phyloP scores from a whole-genome alignment of 371 early-diverging fungal species.

The Apophysomyces variabilis region DNA sequence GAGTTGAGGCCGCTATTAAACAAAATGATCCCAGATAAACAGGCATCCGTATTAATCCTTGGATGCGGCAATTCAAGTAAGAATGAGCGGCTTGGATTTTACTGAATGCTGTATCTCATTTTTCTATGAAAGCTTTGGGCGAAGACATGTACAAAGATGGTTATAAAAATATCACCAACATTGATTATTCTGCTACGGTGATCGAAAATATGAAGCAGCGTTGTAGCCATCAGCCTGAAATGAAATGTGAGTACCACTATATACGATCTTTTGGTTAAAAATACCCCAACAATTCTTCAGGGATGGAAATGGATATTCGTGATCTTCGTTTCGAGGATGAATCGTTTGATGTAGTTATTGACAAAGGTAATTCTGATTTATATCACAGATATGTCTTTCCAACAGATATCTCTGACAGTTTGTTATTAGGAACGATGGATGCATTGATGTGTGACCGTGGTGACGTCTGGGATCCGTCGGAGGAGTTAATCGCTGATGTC shows the following conservation, averaged over 20 bases:
- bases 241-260: slow-evolving; percentile 55
- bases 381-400: no score
- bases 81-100: slow-evolving; percentile 1
- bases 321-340: slow-evolving; percentile 60
- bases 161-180: slow-evolving; percentile 76
- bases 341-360: slow-evolving; percentile 78
- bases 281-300: slow-evolving; percentile 21
- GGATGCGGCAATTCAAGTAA: slow-evolving; percentile 82
- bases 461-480: slow-evolving; percentile 88
- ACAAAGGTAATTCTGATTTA: slow-evolving; percentile 67
- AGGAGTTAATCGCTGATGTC: slow-evolving; percentile 66
- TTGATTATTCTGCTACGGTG: slow-evolving; percentile 81
- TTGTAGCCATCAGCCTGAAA: slow-evolving; percentile 60
- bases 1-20: slow-evolving; percentile 70
- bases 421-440: slow-evolving; percentile 66
- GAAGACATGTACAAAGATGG: slow-evolving; percentile 85
- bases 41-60: slow-evolving; percentile 71
- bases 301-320: slow-evolving; percentile 85
- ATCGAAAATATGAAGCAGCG: slow-evolving; percentile 79
- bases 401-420: no score
- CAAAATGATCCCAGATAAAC: slow-evolving; percentile 58
- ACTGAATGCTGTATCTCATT: background rate
- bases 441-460: slow-evolving; percentile 85
- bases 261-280: slow-evolving; percentile 2
- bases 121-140: slow-evolving; percentile 58